Conservation (phyloP, 2,329 filamentous ascomycete species). For the Ophiostoma fasciatum region DNA sequence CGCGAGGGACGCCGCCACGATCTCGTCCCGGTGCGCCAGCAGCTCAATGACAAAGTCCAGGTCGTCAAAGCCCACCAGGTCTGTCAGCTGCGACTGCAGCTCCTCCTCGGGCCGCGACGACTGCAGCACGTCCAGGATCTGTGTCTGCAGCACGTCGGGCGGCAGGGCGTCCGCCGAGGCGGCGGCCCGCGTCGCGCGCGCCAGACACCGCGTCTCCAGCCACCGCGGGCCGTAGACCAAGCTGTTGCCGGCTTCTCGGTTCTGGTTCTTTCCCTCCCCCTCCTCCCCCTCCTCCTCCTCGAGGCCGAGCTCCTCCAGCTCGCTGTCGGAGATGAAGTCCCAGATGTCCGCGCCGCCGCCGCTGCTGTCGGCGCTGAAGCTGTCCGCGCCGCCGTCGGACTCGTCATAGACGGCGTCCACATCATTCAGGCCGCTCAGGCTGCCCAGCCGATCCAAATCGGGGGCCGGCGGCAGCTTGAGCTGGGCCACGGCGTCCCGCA, state of each 20-base stretch:
- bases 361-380: constrained; percentile 27
- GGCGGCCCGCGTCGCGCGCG: constrained; percentile 49
- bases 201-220: constrained; percentile 54
- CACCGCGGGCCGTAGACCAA: constrained; percentile 45
- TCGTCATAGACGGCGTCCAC: constrained; percentile 23
- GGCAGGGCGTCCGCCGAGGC: constrained; percentile 36
- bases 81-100: constrained; percentile 77
- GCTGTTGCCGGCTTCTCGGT: too few relatives aligned
- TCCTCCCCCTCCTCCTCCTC: constrained; percentile 22
- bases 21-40: constrained; percentile 59
- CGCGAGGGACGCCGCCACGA: constrained; percentile 31
- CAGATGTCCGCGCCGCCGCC: constrained; percentile 70
- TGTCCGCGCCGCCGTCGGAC: constrained; percentile 50
- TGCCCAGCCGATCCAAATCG: too few relatives aligned
- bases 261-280: constrained; percentile 7
- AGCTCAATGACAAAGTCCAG: constrained; percentile 85
- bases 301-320: constrained; percentile 40
- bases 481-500: constrained; percentile 71
- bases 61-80: constrained; percentile 85
- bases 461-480: constrained; percentile 35
- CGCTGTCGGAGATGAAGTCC: constrained; percentile 77
- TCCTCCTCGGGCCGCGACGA: constrained; percentile 63
- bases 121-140: constrained; percentile 59
- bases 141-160: constrained; percentile 55
- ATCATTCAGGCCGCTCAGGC: constrained; percentile 17